Base-by-base conservation (phyloP, 331 rosid genomes). In the Stylosanthes scabra region DNA sequence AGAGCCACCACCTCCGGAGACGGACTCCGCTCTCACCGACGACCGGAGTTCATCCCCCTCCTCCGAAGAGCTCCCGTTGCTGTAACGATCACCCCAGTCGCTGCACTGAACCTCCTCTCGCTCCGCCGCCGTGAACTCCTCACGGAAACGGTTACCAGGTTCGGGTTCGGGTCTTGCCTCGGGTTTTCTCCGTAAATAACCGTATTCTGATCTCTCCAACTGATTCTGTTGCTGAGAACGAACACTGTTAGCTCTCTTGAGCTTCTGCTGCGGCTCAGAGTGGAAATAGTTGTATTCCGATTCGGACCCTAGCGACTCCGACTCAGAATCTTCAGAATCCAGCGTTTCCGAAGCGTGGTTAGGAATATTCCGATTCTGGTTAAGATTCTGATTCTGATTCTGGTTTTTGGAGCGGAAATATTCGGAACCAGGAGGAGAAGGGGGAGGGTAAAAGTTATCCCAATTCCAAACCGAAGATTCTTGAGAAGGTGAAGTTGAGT, bases 91-190 rank as follows among this genome's bases (percentile, higher is more conserved):
- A 15, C 77, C 97, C 99, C 99, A 95, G 52, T 95, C 97, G 78
- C 99, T 95, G 72, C 97, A 95, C 45, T 74, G 93, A 42, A 95
- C 99, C 86, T 95, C 99, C 67, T 95, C 99, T 2, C 97, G 82
- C 80, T 91, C 97, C 11, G 89, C 72, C 80, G 82, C 89, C 0
- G 88, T 78, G 56, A 74, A 80, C 16, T 74, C 86, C 68, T 63
- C 76, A 74, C 77, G 80, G 67, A 66, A 66, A 71, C 70, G 73
- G 27, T 52, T 9, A 52, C 12, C 11, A 14, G n/a, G 27, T 50
- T 50, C 58, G 11, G 28, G 58, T 15, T 50, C 55, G 28, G 58
- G 58, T 52, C 20, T 7, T 5, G 16, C 5, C 13, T 50, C 20
- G 55, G 55, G 55, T 50, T 52, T 52, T 52, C 58, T 15, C 73